Evolutionary conservation across 2,329 filamentous ascomycete species (phyloP).

Genomic region (Pseudophaeomoniella oleicola): DNA sequence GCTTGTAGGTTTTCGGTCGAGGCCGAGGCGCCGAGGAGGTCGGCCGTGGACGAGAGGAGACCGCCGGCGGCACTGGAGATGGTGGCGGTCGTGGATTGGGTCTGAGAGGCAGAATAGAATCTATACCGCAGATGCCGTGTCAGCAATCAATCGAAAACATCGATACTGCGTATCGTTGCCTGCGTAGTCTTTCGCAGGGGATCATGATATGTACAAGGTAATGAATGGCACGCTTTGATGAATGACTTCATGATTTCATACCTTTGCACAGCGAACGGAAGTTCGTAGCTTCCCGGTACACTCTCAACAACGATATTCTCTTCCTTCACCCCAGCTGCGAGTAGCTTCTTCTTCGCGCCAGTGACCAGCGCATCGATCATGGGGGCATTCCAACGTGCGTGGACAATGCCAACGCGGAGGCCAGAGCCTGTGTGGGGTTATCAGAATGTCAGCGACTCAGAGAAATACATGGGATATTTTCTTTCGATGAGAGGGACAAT

Average conservation of each 20-base stretch:
- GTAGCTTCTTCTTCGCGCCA: conserved; percentile 65
- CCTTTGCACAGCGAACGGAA: conserved; percentile 81
- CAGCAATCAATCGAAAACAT: background rate
- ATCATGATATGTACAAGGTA: too few species aligned
- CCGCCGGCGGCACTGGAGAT: conserved; percentile 23
- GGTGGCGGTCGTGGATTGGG: conserved; percentile 54
- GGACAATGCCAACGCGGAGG: conserved; percentile 85
- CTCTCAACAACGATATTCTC: conserved; percentile 80
- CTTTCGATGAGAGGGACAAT: conserved; percentile 7
- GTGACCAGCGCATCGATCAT: conserved; percentile 77
- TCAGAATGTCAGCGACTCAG: background rate
- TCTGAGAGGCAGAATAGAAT: conserved; percentile 71
- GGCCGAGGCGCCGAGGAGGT: conserved; percentile 54
- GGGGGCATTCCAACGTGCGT: conserved; percentile 84
- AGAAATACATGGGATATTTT: too few species aligned
- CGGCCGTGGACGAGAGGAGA: conserved; percentile 52
- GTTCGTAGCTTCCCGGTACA: conserved; percentile 87
- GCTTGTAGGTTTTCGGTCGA: conserved; percentile 48
- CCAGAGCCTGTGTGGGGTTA: conserved; percentile 36
- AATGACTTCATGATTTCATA: too few species aligned
- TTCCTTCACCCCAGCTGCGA: conserved; percentile 65
- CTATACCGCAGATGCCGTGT: conserved; percentile 27
- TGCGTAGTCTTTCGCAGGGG: too few species aligned
- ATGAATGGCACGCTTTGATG: too few species aligned
- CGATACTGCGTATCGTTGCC: too few species aligned